These are phyloP conservation scores for Globisporangium barbulae DNA, from an alignment of 352 stramenopile genomes.

Conservation along the genomic window DNA sequence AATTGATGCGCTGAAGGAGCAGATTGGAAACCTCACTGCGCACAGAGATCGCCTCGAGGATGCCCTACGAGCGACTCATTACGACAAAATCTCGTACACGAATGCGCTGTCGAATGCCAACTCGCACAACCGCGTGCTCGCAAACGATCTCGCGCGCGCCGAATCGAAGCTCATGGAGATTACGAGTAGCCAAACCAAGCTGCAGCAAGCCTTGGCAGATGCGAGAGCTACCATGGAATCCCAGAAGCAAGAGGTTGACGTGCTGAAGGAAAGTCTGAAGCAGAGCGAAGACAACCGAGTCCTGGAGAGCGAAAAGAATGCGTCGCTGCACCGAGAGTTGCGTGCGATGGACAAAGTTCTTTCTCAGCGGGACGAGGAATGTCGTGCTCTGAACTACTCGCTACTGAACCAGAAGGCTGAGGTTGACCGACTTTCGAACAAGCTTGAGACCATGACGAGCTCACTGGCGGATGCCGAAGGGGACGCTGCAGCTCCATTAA, in stretches of 20 bases:
- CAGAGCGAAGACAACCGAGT: conserved; percentile 45
- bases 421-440: conserved; percentile 44
- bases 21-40: conserved; percentile 43
- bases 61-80: conserved; percentile 64
- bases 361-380: conserved; percentile 68
- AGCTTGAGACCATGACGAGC: conserved; percentile 28
- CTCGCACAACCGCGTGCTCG: conserved; percentile 70
- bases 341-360: conserved; percentile 71
- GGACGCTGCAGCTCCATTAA: conserved; percentile 12
- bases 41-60: conserved; percentile 74
- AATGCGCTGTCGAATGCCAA: conserved; percentile 75
- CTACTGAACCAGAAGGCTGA: conserved; percentile 53
- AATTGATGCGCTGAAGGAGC: conserved; percentile 37
- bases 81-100: conserved; percentile 84
- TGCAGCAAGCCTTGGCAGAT: conserved; percentile 43
- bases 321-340: conserved; percentile 62
- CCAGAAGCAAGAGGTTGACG: conserved; percentile 49
- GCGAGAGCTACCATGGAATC: conserved; percentile 35
- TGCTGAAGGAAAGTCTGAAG: conserved; percentile 54
- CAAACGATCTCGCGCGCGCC: conserved; percentile 48
- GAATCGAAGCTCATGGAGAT: conserved; percentile 58
- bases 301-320: conserved; percentile 72
- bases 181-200: conserved; percentile 27
- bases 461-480: conserved; percentile 7
- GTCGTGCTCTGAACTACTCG: conserved; percentile 50